phyloP scores from a whole-genome alignment of 2,329 filamentous ascomycete genomes.

The Eutypa lata region DNA sequence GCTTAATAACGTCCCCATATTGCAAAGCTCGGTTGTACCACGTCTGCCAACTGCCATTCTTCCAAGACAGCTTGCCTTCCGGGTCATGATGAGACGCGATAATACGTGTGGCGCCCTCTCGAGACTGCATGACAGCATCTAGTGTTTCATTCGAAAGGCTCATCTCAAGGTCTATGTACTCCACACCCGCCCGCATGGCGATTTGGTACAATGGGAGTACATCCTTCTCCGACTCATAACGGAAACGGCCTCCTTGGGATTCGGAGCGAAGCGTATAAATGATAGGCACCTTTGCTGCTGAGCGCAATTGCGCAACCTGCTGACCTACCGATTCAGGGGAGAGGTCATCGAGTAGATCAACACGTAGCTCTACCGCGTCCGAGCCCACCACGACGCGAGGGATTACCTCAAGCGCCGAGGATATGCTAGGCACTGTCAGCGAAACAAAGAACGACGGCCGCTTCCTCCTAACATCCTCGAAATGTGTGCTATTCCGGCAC shows the following conservation, averaged over 20 bases:
- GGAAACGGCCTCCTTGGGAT: constrained; percentile 84
- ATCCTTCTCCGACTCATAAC: constrained; percentile 69
- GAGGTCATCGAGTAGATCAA: constrained; percentile 80
- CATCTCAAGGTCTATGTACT: constrained; percentile 93
- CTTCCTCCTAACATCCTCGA: constrained; percentile 56
- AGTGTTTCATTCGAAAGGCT: constrained; percentile 77
- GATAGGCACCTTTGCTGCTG: constrained; percentile 69
- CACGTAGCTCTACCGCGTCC: constrained; percentile 91
- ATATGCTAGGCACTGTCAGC: constrained; percentile 75
- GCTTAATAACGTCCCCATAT: constrained; percentile 90
- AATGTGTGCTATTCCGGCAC: constrained; percentile 58
- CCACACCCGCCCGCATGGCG: constrained; percentile 78
- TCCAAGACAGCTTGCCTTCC: constrained; percentile 75
- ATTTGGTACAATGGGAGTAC: constrained; percentile 72
- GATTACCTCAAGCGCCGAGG: constrained; percentile 60
- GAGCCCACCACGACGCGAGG: constrained; percentile 75
- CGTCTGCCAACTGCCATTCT: constrained; percentile 85
- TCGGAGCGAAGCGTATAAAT: constrained; percentile 89
- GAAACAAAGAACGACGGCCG: constrained; percentile 89
- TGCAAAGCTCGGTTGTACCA: constrained; percentile 88
- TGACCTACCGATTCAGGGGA: constrained; percentile 73
- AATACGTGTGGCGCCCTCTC: constrained; percentile 72
- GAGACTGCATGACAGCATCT: constrained; percentile 59
- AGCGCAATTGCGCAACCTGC: constrained; percentile 77
- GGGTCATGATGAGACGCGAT: constrained; percentile 97